Evolutionary conservation across 2,329 filamentous ascomycete species (phyloP).

Genomic region (Calonectria leucothoes): DNA sequence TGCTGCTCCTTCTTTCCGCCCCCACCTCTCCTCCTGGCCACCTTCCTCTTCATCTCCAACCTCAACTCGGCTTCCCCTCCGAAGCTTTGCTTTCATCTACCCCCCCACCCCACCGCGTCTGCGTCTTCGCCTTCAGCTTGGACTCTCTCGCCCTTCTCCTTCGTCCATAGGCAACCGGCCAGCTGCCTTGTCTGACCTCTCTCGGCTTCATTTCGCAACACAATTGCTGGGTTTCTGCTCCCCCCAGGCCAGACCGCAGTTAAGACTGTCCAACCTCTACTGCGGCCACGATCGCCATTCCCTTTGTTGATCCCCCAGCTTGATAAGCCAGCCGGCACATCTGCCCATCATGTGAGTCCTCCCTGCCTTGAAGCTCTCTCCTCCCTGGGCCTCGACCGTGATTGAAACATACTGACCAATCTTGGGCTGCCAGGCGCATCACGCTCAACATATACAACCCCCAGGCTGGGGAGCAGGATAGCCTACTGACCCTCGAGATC

Average conservation of each 20-base stretch:
- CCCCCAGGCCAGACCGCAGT: background rate
- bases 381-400: conserved; percentile 11
- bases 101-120: background rate
- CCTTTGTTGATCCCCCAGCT: background rate
- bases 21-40: background rate
- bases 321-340: background rate
- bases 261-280: background rate
- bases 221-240: background rate
- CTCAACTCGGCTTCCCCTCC: conserved; percentile 9
- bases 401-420: conserved; percentile 29
- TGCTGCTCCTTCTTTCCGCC: background rate
- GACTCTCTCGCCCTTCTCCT: background rate
- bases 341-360: conserved; percentile 35
- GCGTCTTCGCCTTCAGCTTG: background rate
- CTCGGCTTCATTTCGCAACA: background rate
- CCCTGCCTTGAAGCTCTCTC: background rate
- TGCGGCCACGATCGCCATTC: background rate
- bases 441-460: conserved; percentile 86
- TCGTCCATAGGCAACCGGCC: background rate
- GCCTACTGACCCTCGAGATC: conserved; percentile 85
- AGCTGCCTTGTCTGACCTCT: background rate
- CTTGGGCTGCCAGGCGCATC: conserved; percentile 73
- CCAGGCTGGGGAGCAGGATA: conserved; percentile 74
- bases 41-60: background rate
- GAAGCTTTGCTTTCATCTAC: conserved; percentile 3